A percentile compares a stretch with the other conserved stretches of the same genome.
phyloP scores from a whole-genome alignment of 176 grass and related monocot genomes.

The Ensete ventricosum region DNA sequence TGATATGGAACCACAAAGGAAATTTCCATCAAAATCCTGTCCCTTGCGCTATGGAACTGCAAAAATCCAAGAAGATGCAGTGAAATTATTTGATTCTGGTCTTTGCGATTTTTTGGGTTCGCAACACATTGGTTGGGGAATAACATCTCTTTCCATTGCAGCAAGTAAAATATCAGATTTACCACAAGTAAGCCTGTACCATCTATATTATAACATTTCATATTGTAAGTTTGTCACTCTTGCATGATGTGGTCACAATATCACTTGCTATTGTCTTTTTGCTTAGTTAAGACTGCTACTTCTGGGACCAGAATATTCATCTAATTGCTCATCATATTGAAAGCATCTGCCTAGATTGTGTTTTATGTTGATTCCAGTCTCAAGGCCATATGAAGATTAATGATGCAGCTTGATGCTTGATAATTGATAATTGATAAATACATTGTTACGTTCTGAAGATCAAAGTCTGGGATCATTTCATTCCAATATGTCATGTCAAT shows the following conservation, averaged over 20 bases:
- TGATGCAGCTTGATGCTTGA: no score
- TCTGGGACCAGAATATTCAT: no score
- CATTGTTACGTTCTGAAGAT: no score
- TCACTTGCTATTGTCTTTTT: not conserved
- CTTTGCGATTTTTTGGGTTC: conserved; percentile 79
- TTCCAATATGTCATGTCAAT: not conserved
- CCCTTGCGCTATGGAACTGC: conserved; percentile 73
- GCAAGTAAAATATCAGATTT: conserved; percentile 92
- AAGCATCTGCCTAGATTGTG: no score
- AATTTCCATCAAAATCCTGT: conserved; percentile 95
- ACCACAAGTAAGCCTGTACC: conserved; percentile 46
- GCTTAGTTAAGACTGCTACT: not conserved
- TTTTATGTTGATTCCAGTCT: no score
- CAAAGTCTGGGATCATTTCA: not conserved
- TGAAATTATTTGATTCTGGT: conserved; percentile 67
- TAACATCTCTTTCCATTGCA: conserved; percentile 81
- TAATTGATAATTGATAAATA: no score
- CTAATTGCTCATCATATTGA: no score
- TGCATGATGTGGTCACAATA: not conserved
- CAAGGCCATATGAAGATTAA: no score
- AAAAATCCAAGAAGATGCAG: conserved; percentile 94
- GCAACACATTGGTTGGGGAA: conserved; percentile 60
- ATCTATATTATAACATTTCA: not conserved
- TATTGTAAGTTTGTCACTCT: not conserved
- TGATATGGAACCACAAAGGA: conserved; percentile 36